A percentile compares a stretch with the other conserved stretches of the same genome.
These are phyloP conservation scores for Coniella vitis DNA, from an alignment of 2,329 filamentous ascomycete genomes.

Conservation along the genomic window DNA sequence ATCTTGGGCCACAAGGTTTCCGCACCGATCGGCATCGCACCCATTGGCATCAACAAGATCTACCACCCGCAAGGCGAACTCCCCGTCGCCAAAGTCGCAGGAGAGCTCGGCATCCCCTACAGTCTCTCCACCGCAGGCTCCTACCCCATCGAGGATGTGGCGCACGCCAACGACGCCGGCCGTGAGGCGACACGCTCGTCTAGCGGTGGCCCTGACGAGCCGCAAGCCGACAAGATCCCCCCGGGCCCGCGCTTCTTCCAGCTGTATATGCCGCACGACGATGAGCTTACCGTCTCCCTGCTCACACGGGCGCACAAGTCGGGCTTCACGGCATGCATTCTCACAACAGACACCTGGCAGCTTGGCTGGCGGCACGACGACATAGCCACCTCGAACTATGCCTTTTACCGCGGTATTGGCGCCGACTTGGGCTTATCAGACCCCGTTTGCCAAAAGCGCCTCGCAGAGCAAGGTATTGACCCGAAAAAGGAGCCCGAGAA, in stretches of 20 bases:
- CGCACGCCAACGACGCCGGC: slow-evolving; percentile 44
- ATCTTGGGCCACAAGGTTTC: slow-evolving; percentile 55
- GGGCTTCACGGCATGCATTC: slow-evolving; percentile 51
- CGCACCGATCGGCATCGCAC: slow-evolving; percentile 58
- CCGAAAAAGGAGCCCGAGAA: slow-evolving; percentile 42
- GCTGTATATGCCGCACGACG: slow-evolving; percentile 58
- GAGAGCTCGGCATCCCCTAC: slow-evolving; percentile 53
- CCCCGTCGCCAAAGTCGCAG: slow-evolving; percentile 51
- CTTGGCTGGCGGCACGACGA: slow-evolving; percentile 56
- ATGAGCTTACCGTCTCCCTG: slow-evolving; percentile 49
- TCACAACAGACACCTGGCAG: slow-evolving; percentile 59
- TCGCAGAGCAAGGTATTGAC: slow-evolving; percentile 47
- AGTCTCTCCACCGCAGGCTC: slow-evolving; percentile 52
- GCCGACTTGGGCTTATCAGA: slow-evolving; percentile 52
- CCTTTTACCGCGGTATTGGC: slow-evolving; percentile 55
- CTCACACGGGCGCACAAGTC: slow-evolving; percentile 46
- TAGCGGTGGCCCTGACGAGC: slow-evolving; percentile 15
- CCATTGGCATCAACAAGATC: slow-evolving; percentile 60
- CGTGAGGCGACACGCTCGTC: slow-evolving; percentile 1
- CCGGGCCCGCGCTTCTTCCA: slow-evolving; percentile 50
- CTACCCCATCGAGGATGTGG: slow-evolving; percentile 51
- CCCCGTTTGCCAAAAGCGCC: slow-evolving; percentile 49
- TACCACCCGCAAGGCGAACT: slow-evolving; percentile 53
- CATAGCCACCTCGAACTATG: slow-evolving; percentile 49
- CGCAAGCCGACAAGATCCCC: slow-evolving; percentile 5